phyloP scores from a whole-genome alignment of 306 rosid genomes.

The Luffa aegyptiaca region DNA sequence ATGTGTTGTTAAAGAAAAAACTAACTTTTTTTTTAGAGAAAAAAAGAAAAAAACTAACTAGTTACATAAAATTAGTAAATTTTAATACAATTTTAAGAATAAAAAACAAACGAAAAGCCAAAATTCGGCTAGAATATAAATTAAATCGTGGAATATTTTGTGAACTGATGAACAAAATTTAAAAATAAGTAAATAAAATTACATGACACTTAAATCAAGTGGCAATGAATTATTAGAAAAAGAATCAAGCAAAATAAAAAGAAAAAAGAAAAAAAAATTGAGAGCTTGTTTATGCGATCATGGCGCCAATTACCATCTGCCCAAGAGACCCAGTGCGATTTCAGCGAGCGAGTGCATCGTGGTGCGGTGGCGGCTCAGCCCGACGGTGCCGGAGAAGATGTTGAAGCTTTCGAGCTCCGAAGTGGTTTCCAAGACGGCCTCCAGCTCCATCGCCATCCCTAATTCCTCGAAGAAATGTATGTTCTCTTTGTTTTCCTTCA shows the following conservation, averaged over 20 bases:
- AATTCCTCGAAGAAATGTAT: conserved; percentile 35
- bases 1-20: too few species aligned
- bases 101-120: not conserved
- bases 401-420: conserved; percentile 97
- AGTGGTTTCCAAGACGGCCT: conserved; percentile 70
- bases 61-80: too few species aligned
- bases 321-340: conserved; percentile 46
- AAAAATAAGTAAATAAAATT: not conserved
- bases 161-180: not conserved
- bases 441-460: conserved; percentile 54
- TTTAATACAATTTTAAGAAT: too few species aligned
- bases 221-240: not conserved
- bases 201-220: not conserved
- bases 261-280: not conserved
- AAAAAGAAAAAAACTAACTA: too few species aligned
- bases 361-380: conserved; percentile 59
- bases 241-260: not conserved
- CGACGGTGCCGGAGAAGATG: conserved; percentile 81
- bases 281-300: not conserved
- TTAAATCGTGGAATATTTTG: not conserved
- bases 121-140: not conserved
- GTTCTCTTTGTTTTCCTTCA: conserved; percentile 52
- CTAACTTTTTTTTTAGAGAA: too few species aligned
- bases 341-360: conserved; percentile 73
- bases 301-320: not conserved